Conservation (phyloP, 305 asterid species). For the Fraxinus albicans region DNA sequence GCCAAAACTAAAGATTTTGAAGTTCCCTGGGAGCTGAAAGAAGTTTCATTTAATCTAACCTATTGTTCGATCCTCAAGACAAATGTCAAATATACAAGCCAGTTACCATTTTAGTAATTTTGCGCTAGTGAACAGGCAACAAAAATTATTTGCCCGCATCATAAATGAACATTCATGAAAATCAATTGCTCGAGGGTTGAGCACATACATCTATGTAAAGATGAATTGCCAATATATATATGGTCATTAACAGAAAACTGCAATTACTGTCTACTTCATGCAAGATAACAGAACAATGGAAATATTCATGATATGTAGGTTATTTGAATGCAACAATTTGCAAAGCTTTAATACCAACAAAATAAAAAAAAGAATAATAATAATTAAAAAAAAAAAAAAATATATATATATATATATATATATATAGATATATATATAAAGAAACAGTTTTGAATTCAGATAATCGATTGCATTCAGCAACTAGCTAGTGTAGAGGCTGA, state of each 20-base stretch:
- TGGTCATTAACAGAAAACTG: too few species aligned
- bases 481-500: constrained; percentile 32
- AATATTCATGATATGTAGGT: too few species aligned
- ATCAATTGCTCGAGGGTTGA: not conserved
- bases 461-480: constrained; percentile 21
- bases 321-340: too few species aligned
- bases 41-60: not conserved
- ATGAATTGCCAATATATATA: not conserved
- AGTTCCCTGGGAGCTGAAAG: not conserved
- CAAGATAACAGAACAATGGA: too few species aligned
- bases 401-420: too few species aligned
- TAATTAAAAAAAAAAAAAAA: too few species aligned
- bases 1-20: not conserved
- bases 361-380: too few species aligned
- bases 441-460: constrained; percentile 11
- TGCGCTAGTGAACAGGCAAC: not conserved
- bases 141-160: not conserved
- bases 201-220: constrained; percentile 10
- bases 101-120: not conserved
- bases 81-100: not conserved
- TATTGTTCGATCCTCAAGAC: not conserved
- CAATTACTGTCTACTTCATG: too few species aligned
- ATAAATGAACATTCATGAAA: constrained; percentile 12
- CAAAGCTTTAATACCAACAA: too few species aligned
- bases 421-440: not conserved